These are phyloP conservation scores for Suillus clintonianus DNA, from an alignment of 768 basidiomycete genomes.

Conservation along the genomic window DNA sequence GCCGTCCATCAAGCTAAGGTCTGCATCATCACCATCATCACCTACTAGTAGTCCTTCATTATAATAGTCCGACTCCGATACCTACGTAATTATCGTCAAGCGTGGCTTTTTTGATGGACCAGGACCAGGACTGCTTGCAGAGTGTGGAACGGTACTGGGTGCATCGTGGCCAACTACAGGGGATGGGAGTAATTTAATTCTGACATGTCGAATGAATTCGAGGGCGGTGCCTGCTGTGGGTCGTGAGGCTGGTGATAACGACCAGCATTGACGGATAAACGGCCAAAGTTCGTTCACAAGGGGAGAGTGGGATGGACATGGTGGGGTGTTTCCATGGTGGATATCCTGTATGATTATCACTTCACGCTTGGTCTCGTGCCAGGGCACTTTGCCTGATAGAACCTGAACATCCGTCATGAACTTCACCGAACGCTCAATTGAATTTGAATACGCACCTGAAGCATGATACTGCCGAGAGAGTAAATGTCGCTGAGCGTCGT, in stretches of 20 bases:
- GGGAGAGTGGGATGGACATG: neutral
- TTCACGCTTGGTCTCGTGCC: neutral
- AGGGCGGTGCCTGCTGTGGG: neutral
- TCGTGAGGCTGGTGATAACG: neutral
- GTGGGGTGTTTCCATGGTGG: neutral
- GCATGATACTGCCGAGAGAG: conserved; percentile 26
- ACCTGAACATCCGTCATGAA: conserved; percentile 17
- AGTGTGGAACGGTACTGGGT: neutral
- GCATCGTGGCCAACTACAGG: neutral
- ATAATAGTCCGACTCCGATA: neutral
- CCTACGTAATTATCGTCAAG: neutral
- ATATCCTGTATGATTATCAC: neutral
- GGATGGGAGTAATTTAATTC: neutral
- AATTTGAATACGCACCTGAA: conserved; percentile 14
- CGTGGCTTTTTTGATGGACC: neutral
- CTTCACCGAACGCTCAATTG: neutral
- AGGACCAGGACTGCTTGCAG: neutral
- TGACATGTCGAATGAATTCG: neutral
- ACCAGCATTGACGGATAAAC: neutral
- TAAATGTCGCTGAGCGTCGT: conserved; percentile 16
- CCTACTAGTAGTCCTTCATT: neutral
- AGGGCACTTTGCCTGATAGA: conserved; percentile 14
- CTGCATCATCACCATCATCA: neutral
- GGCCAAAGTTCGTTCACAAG: neutral
- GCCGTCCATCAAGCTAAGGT: neutral